A percentile compares a stretch with the other conserved stretches of the same genome.
These are phyloP conservation scores for Thalia dealbata DNA, from an alignment of 176 grass and related monocot genomes.

Conservation along the genomic window DNA sequence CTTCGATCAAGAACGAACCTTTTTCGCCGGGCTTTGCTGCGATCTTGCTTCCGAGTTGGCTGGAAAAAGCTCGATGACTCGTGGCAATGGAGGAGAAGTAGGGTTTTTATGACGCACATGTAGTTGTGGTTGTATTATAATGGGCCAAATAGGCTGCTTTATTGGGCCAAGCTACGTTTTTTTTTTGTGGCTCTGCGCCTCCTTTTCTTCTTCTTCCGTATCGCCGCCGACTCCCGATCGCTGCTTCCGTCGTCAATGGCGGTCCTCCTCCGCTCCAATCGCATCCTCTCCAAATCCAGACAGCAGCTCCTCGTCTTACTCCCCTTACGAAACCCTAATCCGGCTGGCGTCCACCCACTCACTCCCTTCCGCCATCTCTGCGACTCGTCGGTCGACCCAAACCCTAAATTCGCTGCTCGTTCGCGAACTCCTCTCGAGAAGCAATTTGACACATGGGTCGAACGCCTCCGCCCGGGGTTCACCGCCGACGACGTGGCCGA, in stretches of 20 bases:
- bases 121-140: not conserved
- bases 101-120: too few relatives aligned
- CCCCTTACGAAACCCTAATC: constrained; percentile 4
- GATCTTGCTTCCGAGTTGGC: too few relatives aligned
- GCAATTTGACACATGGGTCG: constrained; percentile 82
- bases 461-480: constrained; percentile 63
- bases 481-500: constrained; percentile 40
- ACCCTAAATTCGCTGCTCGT: constrained; percentile 7
- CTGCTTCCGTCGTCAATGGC: not conserved
- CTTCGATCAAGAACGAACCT: too few relatives aligned
- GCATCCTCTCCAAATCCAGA: not conserved
- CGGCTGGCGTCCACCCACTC: not conserved
- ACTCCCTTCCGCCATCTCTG: constrained; percentile 5
- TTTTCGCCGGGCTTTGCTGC: too few relatives aligned
- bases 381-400: constrained; percentile 17
- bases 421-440: constrained; percentile 49
- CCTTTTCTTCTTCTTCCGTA: not conserved
- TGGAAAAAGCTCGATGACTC: too few relatives aligned
- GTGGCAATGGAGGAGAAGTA: too few relatives aligned
- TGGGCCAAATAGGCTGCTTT: not conserved
- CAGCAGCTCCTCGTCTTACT: constrained; percentile 17
- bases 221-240: not conserved
- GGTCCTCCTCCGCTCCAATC: not conserved
- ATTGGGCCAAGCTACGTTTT: too few relatives aligned
- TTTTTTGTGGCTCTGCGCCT: not conserved